Conservation (phyloP, 2,329 filamentous ascomycete species). For the Aspergillus caelatus region DNA sequence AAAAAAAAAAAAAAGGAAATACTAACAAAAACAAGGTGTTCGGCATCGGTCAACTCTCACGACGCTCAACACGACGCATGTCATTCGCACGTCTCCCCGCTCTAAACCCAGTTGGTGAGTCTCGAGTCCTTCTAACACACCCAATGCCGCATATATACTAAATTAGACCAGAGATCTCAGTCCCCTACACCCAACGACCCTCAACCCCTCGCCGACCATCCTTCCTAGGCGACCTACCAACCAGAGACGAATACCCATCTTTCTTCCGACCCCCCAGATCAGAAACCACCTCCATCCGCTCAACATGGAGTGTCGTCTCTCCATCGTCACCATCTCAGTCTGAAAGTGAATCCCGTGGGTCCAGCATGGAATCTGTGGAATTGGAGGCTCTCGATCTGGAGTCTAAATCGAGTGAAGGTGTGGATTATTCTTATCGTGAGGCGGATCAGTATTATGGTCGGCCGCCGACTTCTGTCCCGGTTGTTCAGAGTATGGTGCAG, state of each 20-base stretch:
- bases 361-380: conserved; percentile 3
- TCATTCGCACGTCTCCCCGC: conserved; percentile 9
- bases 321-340: not conserved
- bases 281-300: not conserved
- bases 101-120: not conserved
- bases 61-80: conserved; percentile 6
- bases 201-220: not conserved
- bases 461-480: not conserved
- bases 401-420: not conserved
- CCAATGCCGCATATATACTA: not conserved
- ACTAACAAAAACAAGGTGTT: conserved; percentile 5
- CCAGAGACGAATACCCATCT: not conserved
- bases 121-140: not conserved
- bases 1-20: not conserved
- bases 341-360: not conserved
- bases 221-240: not conserved
- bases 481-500: not conserved
- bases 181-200: not conserved
- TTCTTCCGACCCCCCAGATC: conserved; percentile 2
- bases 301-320: not conserved
- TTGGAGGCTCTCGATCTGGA: not conserved
- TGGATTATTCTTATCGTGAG: conserved; percentile 13
- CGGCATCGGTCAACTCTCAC: conserved; percentile 7
- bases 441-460: conserved; percentile 12
- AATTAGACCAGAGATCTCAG: not conserved